Evolutionary conservation across 192 early-diverging fungal species (phyloP), one percentile per base, ranked within the genome.

Genomic region (Entomortierella beljakovae): DNA sequence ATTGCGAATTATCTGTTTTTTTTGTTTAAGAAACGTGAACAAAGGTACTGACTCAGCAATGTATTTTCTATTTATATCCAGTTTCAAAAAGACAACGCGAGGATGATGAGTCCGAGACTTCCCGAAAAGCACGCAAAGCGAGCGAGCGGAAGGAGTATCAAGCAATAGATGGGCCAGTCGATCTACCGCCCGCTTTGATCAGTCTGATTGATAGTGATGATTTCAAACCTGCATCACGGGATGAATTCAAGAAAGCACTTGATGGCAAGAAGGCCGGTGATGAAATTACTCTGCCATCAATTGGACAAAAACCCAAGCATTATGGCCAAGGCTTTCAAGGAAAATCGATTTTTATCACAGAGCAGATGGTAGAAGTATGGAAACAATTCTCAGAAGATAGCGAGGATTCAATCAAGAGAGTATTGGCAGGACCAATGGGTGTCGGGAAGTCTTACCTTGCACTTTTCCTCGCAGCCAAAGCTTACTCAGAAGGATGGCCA

Each of bases 381-480:
- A 0, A 35, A 6, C 16, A 50, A 42, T 64, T 74, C 35, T 56
- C 71, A 26, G 35, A 20, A 6, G 26, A 74, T 35, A 67, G 54
- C 35, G 49, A 58, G 11, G 37, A 33, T 20, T 46, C 71, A 8
- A 74, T 67, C 71, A 67, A 33, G 67, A 55, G 64, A 29, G 32
- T 74, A 35, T 48, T 75, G 34, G 58, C 72, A 25, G 64, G 64
- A 22, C 72, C 72, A 35, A 68, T 64, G 72, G 72, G 71, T 1
- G 20, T 75, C 29, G 72, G 72, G 18, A 75, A 67, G 32, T 68
- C 72, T 29, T 75, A 68, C 25, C 61, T 75, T 37, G 61, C 72
- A 15, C 60, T 62, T 20, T 71, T 71, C 46, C 56, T 65, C 59
- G 76, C 76, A 13, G 0, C 68, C 25, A 71, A 64, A 40, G 69